These are phyloP conservation scores for Penicillium roqueforti DNA, from an alignment of 495 filamentous ascomycete species.

Conservation along the genomic window DNA sequence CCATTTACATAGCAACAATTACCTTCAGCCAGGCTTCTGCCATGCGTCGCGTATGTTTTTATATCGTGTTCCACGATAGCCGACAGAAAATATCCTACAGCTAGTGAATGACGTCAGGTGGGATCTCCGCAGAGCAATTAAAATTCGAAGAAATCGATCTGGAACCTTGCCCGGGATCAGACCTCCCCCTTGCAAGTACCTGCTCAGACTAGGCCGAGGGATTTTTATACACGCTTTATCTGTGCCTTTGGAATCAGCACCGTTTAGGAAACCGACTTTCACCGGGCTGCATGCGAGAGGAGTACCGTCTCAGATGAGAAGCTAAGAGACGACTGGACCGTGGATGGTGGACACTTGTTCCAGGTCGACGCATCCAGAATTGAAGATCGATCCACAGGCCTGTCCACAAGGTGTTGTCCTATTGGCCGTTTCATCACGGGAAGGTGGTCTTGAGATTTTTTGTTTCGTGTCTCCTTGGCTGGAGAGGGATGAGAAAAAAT, in stretches of 20 bases:
- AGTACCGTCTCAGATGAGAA: not conserved
- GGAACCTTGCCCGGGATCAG: slow-evolving; percentile 18
- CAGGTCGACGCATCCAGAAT: slow-evolving; percentile 17
- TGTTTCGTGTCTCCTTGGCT: not conserved
- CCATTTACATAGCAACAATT: not conserved
- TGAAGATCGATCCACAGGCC: slow-evolving; percentile 14
- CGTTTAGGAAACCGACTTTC: not conserved
- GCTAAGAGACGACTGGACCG: not conserved
- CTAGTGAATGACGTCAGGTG: slow-evolving; percentile 12
- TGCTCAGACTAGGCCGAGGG: not conserved
- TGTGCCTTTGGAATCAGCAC: not conserved
- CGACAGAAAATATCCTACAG: slow-evolving; percentile 9
- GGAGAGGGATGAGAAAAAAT: slow-evolving; percentile 13
- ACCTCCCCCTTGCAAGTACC: slow-evolving; percentile 15
- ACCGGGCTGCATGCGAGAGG: slow-evolving; percentile 2
- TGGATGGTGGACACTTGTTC: slow-evolving; percentile 16
- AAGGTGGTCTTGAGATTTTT: slow-evolving; percentile 5
- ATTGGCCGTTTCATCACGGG: slow-evolving; percentile 12
- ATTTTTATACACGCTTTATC: not conserved
- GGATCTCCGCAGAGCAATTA: slow-evolving; percentile 1
- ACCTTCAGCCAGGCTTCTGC: not conserved
- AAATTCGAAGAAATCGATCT: slow-evolving; percentile 3
- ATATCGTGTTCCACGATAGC: slow-evolving; percentile 13
- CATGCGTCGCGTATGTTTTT: not conserved
- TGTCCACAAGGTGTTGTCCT: slow-evolving; percentile 8